These are phyloP conservation scores for Harrya chromipes DNA, from an alignment of 768 basidiomycete genomes.

Conservation along the genomic window DNA sequence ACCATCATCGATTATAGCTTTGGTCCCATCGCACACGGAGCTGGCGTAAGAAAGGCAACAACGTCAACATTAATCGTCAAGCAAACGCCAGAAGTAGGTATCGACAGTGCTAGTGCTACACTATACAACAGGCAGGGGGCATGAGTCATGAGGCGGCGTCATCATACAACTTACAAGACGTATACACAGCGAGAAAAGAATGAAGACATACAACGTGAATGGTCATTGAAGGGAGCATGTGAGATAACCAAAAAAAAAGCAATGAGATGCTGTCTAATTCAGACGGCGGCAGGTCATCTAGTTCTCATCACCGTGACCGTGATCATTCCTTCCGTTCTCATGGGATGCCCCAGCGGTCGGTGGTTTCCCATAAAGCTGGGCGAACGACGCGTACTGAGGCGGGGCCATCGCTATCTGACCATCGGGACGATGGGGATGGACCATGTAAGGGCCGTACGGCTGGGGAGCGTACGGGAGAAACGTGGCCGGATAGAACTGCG, in stretches of 20 bases:
- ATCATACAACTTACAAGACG: constrained; percentile 27
- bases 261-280: constrained; percentile 12
- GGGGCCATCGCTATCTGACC: constrained; percentile 34
- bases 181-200: constrained; percentile 17
- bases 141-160: constrained; percentile 18
- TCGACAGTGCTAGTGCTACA: constrained; percentile 30
- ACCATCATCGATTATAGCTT: not conserved
- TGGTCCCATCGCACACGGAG: too few relatives aligned
- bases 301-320: constrained; percentile 31
- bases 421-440: constrained; percentile 42
- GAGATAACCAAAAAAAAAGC: constrained; percentile 19
- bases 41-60: constrained; percentile 14
- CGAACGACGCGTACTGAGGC: constrained; percentile 39
- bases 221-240: constrained; percentile 13
- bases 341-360: constrained; percentile 33
- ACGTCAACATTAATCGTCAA: constrained; percentile 20
- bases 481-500: constrained; percentile 46
- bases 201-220: constrained; percentile 15
- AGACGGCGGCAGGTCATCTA: constrained; percentile 24
- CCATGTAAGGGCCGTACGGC: constrained; percentile 49
- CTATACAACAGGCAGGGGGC: constrained; percentile 23
- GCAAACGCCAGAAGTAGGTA: constrained; percentile 26
- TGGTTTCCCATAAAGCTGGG: constrained; percentile 39
- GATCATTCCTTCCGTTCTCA: constrained; percentile 28
- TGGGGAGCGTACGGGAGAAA: constrained; percentile 47